Evolutionary conservation across 2,329 filamentous ascomycete genomes (phyloP).

Genomic region (Penicillium sp.): DNA sequence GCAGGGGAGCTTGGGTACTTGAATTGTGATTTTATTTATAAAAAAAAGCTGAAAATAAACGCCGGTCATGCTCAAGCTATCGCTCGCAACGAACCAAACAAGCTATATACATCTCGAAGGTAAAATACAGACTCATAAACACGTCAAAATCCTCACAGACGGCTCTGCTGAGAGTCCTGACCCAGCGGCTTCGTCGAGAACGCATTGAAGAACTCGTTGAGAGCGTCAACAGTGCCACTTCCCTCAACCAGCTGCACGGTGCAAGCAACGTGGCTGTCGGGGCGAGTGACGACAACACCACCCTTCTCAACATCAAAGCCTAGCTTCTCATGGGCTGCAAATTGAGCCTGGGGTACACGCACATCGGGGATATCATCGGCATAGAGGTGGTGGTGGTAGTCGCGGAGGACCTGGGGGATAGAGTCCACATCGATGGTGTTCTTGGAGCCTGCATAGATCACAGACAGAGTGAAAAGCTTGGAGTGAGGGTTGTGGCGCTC

Average conservation of each 20-base stretch:
- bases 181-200: conserved; percentile 61
- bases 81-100: conserved; percentile 17
- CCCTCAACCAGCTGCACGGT: conserved; percentile 73
- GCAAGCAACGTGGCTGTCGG: conserved; percentile 82
- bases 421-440: conserved; percentile 70
- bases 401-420: conserved; percentile 66
- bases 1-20: neutral
- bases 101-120: conserved; percentile 19
- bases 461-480: conserved; percentile 73
- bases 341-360: conserved; percentile 65
- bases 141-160: conserved; percentile 23
- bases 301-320: conserved; percentile 71
- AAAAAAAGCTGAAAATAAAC: conserved; percentile 17
- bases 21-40: conserved; percentile 8
- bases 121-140: conserved; percentile 15
- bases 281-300: conserved; percentile 77
- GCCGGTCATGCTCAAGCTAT: conserved; percentile 26
- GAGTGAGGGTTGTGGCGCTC: conserved; percentile 84
- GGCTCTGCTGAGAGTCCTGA: conserved; percentile 33
- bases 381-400: conserved; percentile 80
- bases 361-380: conserved; percentile 78
- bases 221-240: conserved; percentile 71
- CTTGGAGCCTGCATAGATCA: conserved; percentile 68
- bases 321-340: conserved; percentile 82
- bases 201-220: conserved; percentile 77